Percentiles rank a stretch among this genome's conserved stretches.
These are phyloP conservation scores for Calonectria henricotiae DNA, from an alignment of 2,329 filamentous ascomycete genomes.

Conservation along the genomic window DNA sequence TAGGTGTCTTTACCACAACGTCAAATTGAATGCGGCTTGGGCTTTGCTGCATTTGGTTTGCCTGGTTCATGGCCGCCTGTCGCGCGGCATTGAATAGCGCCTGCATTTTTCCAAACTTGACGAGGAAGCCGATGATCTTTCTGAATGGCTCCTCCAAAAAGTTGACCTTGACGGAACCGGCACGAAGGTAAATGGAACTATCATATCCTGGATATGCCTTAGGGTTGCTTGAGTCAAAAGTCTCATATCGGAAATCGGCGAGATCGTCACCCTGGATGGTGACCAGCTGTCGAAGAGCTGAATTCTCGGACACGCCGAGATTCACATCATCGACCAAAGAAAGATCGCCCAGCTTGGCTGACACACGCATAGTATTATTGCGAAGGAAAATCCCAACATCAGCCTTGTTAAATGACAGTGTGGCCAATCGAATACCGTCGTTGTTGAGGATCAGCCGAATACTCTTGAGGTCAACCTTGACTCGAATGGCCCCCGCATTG, in stretches of 20 bases:
- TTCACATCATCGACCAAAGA: constrained; percentile 95
- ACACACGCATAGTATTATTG: constrained; percentile 89
- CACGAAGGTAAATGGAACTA: constrained; percentile 89
- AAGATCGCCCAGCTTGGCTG: constrained; percentile 88
- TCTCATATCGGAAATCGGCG: constrained; percentile 97
- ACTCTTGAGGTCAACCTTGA: constrained; percentile 94
- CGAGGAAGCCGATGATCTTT: constrained; percentile 97
- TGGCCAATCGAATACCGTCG: constrained; percentile 94
- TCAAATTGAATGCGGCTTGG: constrained; percentile 95
- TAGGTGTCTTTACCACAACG: constrained; percentile 93
- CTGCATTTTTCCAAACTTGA: constrained; percentile 99
- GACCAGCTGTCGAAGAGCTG: constrained; percentile 87
- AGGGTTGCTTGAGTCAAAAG: constrained; percentile 82
- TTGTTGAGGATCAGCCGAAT: constrained; percentile 97
- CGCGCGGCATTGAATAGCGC: constrained; percentile 98
- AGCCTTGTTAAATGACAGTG: constrained; percentile 91
- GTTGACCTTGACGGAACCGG: constrained; percentile 96
- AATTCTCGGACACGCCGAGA: constrained; percentile 86
- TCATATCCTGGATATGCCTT: constrained; percentile 94
- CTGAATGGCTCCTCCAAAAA: constrained; percentile 98
- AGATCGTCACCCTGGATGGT: constrained; percentile 97
- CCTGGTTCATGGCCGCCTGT: constrained; percentile 93
- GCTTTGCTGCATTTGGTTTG: constrained; percentile 92
- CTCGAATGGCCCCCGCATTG: constrained; percentile 83
- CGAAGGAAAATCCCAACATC: constrained; percentile 92